Conservation (phyloP, 345 rosid species). For the Moringa oleifera region DNA sequence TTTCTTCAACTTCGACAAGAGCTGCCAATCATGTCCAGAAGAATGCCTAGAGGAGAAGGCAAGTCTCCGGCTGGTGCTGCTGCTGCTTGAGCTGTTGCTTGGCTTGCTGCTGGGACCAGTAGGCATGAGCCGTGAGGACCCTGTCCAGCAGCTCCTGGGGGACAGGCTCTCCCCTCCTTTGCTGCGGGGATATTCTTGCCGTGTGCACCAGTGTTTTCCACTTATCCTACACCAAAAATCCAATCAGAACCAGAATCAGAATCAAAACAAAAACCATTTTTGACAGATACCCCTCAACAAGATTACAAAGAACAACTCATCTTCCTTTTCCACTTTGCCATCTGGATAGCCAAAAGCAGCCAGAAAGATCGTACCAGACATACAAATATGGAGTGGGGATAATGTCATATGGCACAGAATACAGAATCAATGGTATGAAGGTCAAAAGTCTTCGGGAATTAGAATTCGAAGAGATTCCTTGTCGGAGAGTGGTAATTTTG, state of each 20-base stretch:
- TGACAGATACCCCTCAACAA: not conserved
- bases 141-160: conserved; percentile 94
- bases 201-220: conserved; percentile 99
- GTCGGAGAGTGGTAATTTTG: conserved; percentile 13
- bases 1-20: conserved; percentile 11
- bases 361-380: not conserved
- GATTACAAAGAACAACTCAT: conserved; percentile 4
- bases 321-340: too few species aligned
- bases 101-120: conserved; percentile 88
- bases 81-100: conserved; percentile 62
- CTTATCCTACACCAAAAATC: conserved; percentile 57
- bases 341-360: conserved; percentile 3
- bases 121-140: conserved; percentile 83
- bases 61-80: conserved; percentile 36
- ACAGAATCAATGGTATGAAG: not conserved
- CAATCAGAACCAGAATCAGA: not conserved
- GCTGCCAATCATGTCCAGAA: not conserved
- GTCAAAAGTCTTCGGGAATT: conserved; percentile 10
- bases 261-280: not conserved
- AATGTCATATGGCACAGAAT: not conserved
- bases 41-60: conserved; percentile 42
- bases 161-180: conserved; percentile 98
- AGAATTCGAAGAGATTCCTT: conserved; percentile 24
- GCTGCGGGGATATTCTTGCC: conserved; percentile 95
- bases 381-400: not conserved